phyloP scores from a whole-genome alignment of 1,284 basidiomycete species.

The Agaricales sp. region DNA sequence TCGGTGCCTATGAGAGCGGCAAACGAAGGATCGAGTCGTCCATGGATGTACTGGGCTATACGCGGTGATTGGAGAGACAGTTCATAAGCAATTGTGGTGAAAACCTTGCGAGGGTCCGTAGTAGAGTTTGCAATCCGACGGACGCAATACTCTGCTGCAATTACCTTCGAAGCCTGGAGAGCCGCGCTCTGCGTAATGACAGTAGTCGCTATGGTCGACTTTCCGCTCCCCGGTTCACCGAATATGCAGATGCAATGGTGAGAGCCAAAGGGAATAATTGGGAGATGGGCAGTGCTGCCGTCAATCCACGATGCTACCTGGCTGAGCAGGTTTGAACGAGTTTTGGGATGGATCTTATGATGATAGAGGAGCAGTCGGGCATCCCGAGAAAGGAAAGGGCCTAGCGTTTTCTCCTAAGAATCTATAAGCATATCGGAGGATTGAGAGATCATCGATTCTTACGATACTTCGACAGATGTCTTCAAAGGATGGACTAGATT shows the following conservation, averaged over 20 bases:
- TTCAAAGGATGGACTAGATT: too few species aligned
- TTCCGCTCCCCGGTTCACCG: neutral
- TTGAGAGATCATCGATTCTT: too few species aligned
- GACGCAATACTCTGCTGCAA: neutral
- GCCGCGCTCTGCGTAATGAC: neutral
- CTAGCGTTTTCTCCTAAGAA: too few species aligned
- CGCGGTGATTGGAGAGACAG: neutral
- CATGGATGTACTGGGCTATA: neutral
- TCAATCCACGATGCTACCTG: neutral
- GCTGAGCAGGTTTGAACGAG: neutral
- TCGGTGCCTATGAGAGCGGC: neutral
- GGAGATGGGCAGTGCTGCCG: neutral
- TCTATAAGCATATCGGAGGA: too few species aligned
- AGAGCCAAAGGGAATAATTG: too few species aligned
- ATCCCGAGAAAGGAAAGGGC: too few species aligned
- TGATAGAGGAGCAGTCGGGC: too few species aligned
- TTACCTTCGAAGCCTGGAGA: neutral
- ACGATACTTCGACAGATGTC: too few species aligned
- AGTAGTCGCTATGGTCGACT: neutral
- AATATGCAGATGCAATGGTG: neutral
- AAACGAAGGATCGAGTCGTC: neutral
- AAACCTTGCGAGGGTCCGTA: neutral
- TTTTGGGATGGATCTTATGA: too few species aligned
- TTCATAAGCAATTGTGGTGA: neutral
- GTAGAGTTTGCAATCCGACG: neutral